Evolutionary conservation across 2,329 filamentous ascomycete species (phyloP).

Genomic region (Colletotrichum spaethianum): DNA sequence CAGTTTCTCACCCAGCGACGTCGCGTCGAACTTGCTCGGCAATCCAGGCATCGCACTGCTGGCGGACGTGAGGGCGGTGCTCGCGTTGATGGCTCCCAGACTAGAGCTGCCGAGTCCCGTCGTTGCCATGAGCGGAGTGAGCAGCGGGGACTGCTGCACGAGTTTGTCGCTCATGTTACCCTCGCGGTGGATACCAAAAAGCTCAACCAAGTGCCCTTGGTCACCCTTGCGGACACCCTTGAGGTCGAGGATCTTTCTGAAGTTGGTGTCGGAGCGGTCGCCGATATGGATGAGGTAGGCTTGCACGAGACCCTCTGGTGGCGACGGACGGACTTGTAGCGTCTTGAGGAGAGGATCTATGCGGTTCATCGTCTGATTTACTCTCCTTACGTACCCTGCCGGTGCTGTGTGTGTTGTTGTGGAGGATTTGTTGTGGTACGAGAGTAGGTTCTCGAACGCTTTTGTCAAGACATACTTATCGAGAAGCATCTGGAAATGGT

Average conservation of each 20-base stretch:
- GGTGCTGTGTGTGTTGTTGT: conserved; percentile 58
- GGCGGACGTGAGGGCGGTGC: conserved; percentile 56
- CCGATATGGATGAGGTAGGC: conserved; percentile 98
- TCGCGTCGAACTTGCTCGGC: conserved; percentile 80
- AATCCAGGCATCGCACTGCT: conserved; percentile 51
- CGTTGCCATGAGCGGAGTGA: conserved; percentile 75
- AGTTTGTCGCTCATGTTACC: conserved; percentile 80
- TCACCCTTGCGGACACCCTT: conserved; percentile 93
- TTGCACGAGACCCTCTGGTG: conserved; percentile 94
- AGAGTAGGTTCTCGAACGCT: conserved; percentile 79
- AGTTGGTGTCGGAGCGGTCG: conserved; percentile 94
- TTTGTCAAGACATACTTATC: conserved; percentile 94
- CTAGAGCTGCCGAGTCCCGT: conserved; percentile 54
- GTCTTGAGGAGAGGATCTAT: conserved; percentile 96
- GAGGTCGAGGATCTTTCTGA: conserved; percentile 94
- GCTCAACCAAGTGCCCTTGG: conserved; percentile 84
- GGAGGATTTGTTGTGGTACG: conserved; percentile 66
- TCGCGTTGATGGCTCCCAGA: conserved; percentile 57
- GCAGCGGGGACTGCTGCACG: conserved; percentile 77
- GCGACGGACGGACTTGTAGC: conserved; percentile 91
- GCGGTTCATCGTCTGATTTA: conserved; percentile 85
- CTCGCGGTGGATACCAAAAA: conserved; percentile 87
- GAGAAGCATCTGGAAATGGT: conserved; percentile 81
- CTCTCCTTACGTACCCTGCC: conserved; percentile 84
- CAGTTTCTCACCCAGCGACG: conserved; percentile 87